Evolutionary conservation across 371 early-diverging fungal genomes (phyloP), one percentile per base, ranked within the genome.

Genomic region (Mortierella sp.): DNA sequence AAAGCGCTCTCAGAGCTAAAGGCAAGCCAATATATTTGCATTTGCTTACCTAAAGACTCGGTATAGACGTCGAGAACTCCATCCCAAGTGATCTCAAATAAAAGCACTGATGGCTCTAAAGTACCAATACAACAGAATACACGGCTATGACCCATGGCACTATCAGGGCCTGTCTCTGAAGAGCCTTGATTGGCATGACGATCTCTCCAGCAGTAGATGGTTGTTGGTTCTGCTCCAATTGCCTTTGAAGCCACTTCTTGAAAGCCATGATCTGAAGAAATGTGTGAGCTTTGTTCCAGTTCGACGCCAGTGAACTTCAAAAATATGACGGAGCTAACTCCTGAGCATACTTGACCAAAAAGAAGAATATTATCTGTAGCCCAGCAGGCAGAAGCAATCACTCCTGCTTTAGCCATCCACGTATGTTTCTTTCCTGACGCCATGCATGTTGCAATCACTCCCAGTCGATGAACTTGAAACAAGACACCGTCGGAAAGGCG

Each of bases 381-480:
- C 70, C 71, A 59, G 45, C 58, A 60, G 18, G 69, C 79, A 23
- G 72, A 61, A 7, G 69, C 30, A 1, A 77, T 23, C 12, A 77
- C 52, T 6, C 64, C 64, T 4, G 59, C 59, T 3, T 28, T 16
- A 4, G 56, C 50, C 12, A 50, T 7, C 72, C 68, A 72, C 5
- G 21, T 12, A 21, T 48, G 44, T 21, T 37, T 60, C 37, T n/a
- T 70, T 72, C 77, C 77, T 25, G 64, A 30, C 1, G 7, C 25
- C 11, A 55, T 44, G 16, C 57, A 16, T 1, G 47, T 52, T 14
- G 50, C 70, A 7, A 77, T 50, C 14, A 77, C 72, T 15, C 79
- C 79, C 2, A 57, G 25, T 0, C 79, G 72, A 60, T 72, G 66
- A 9, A 72, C 72, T 58, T 77, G 79, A 55, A 72, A 77, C 16